Evolutionary conservation across 176 grass and related monocot species (phyloP).

Genomic region (Triticum monococcum): DNA sequence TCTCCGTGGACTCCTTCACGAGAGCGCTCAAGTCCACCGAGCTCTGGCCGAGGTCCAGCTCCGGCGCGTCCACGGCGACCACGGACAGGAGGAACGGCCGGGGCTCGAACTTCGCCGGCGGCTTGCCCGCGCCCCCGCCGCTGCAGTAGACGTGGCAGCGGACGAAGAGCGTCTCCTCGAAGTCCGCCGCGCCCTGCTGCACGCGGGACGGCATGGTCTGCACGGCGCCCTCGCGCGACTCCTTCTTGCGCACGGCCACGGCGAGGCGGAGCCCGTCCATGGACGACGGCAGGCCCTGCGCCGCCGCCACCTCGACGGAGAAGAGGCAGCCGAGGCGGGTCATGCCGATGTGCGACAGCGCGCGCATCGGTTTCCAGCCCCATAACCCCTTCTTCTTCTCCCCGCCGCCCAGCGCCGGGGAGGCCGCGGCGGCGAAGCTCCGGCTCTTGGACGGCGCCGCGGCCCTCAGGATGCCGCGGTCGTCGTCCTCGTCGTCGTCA

Average conservation of each 20-base stretch:
- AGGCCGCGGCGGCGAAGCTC: slow-evolving; percentile 20
- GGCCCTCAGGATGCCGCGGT: not conserved
- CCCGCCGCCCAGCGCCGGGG: not conserved
- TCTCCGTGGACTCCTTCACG: slow-evolving; percentile 80
- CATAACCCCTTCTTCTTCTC: slow-evolving; percentile 80
- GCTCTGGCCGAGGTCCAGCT: slow-evolving; percentile 74
- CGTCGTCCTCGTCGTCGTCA: slow-evolving; percentile 13
- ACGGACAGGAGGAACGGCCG: slow-evolving; percentile 58
- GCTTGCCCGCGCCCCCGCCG: slow-evolving; percentile 57
- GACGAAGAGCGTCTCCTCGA: slow-evolving; percentile 91
- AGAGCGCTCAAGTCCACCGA: slow-evolving; percentile 67
- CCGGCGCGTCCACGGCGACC: slow-evolving; percentile 78
- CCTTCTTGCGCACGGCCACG: slow-evolving; percentile 83
- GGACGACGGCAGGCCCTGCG: slow-evolving; percentile 68
- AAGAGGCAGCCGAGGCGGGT: slow-evolving; percentile 77
- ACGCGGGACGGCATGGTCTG: slow-evolving; percentile 89
- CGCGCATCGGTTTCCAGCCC: slow-evolving; percentile 78
- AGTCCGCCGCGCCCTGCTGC: slow-evolving; percentile 66
- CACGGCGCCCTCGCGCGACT: slow-evolving; percentile 78
- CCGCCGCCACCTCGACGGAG: slow-evolving; percentile 78
- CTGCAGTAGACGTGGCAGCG: slow-evolving; percentile 84
- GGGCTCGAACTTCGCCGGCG: slow-evolving; percentile 51
- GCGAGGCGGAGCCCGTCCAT: slow-evolving; percentile 94
- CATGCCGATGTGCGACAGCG: slow-evolving; percentile 76
- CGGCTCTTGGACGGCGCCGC: slow-evolving; percentile 47